Base-by-base conservation (phyloP, 176 grass and related monocot genomes). In the Guadua angustifolia region DNA sequence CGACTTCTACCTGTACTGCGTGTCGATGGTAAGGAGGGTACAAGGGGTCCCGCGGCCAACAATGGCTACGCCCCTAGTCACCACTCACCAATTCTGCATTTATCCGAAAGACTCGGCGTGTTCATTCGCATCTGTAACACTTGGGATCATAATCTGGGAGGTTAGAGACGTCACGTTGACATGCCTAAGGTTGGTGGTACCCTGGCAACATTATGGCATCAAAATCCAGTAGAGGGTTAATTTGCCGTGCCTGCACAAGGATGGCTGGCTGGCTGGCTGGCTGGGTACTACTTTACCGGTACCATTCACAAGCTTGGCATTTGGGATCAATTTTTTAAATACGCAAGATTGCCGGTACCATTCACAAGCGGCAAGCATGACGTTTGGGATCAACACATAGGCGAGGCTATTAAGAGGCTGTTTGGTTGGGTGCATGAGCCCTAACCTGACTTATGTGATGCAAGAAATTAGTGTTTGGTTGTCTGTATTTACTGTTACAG, bases 161-260 rank as follows among this genome's bases (percentile, higher is more conserved):
- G 80, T 73, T 29, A 18, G 24, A 51, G 60, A 62, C n/a, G n/a
- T n/a, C 29, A 36, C 43, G 68, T 49, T 80, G 81, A 56, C 68
- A 79, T 84, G 36, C 59, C 15, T 58, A 51, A 19, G 46, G 21
- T 29, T 56, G 53, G 18, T 21, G 18, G 21, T 57, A n/a, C 55
- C 55, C n/a, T 57, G 55, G 21, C 55, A 57, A 26, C 56, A 21
- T 29, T 19, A 35, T 79, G 81, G 81, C 69, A 74, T 47, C 49
- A 22, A 9, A 73, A 55, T 49, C 10, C 60, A 73, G 62, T 0
- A 45, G 42, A 12, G 2, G 36, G 49, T 21, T 66, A 11, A 55
- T 18, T n/a, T 60, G 38, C 17, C 22, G 36, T 25, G 77, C 24
- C 22, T 44, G 16, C 66, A 42, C 24, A 19, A 53, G 2, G 33